Conservation (phyloP, 352 stramenopile genomes). For the Phytophthora capsici region DNA sequence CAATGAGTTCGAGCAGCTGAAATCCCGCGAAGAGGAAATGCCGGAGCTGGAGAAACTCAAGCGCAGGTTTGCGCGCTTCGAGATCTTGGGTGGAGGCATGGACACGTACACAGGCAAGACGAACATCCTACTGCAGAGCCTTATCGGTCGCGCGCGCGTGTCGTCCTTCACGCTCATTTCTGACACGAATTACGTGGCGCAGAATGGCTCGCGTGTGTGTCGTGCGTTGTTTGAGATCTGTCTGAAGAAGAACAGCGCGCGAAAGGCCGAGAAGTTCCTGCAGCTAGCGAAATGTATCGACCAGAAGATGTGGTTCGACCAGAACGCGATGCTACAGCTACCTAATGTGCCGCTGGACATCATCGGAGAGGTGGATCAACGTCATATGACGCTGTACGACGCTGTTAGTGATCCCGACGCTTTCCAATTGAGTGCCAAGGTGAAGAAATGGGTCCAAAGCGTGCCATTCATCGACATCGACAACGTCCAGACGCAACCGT, state of each 20-base stretch:
- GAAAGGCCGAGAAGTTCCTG: constrained; percentile 93
- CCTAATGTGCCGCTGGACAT: constrained; percentile 89
- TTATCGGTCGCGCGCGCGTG: constrained; percentile 81
- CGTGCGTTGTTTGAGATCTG: constrained; percentile 99
- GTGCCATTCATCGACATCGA: constrained; percentile 76
- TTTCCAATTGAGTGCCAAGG: constrained; percentile 57
- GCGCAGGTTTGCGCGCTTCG: constrained; percentile 86
- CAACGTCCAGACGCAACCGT: constrained; percentile 91
- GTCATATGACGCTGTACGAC: constrained; percentile 73
- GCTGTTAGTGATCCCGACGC: constrained; percentile 46
- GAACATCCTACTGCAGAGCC: constrained; percentile 95
- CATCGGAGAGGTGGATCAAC: constrained; percentile 83
- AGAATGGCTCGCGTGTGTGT: constrained; percentile 97
- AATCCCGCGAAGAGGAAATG: constrained; percentile 96
- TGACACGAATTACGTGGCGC: constrained; percentile 99
- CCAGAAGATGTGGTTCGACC: constrained; percentile 97
- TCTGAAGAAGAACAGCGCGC: constrained; percentile 89
- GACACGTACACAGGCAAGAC: constrained; percentile 95
- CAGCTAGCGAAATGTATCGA: constrained; percentile 98
- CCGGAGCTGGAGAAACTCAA: constrained; percentile 94
- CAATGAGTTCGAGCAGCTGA: constrained; percentile 97
- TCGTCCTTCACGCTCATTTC: constrained; percentile 98
- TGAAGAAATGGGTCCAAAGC: constrained; percentile 71
- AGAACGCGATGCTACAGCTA: constrained; percentile 95
- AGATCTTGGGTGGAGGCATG: constrained; percentile 91